Base-by-base conservation (phyloP, 169 alveolate species). In the Plasmodium fragile region DNA sequence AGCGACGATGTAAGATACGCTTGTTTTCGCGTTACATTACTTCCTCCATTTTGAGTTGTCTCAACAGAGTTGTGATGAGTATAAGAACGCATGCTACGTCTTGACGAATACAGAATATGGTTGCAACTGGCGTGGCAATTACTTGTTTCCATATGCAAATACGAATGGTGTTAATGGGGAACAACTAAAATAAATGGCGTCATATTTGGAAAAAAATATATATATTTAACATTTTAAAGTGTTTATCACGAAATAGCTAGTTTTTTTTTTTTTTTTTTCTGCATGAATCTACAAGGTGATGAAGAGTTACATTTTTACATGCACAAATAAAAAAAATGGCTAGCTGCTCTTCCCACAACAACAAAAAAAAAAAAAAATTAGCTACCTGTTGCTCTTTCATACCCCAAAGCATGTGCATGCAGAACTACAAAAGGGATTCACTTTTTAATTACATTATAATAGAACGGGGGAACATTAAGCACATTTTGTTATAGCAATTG, bases 81-180 rank as follows among this genome's bases (percentile, higher is more conserved):
- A 8, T 65, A 65, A 18, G 13, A 65, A 25, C 36, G 4, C 75
- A 65, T 65, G 75, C 75, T 65, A 22, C 36, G 3, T 65, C 75
- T 65, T 34, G 41, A 65, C 1, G 75, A 65, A n/a, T 65, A 65
- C n/a, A 65, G 13, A 65, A 65, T 65, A 65, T 25, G 30, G 75
- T 65, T 25, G 75, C 75, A 65, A 65, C 75, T 7, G 18, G 36
- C 75, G n/a, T 65, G 75, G 36, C 75, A 65, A 65, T 65, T 65
- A 28, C n/a, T 18, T 65, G 75, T 65, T 65, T 22, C 32, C 75
- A 65, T 65, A 65, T 65, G 36, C 32, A 65, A 65, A 28, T 65
- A 25, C 0, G 36, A 4, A 1, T 65, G 39, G 39, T 18, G 1
- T 65, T 25, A 65, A 65, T 18, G 36, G 75, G 75, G n/a, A 65